Conservation (phyloP, 1,139 yeast genomes). For the Candida sanyaensis region DNA sequence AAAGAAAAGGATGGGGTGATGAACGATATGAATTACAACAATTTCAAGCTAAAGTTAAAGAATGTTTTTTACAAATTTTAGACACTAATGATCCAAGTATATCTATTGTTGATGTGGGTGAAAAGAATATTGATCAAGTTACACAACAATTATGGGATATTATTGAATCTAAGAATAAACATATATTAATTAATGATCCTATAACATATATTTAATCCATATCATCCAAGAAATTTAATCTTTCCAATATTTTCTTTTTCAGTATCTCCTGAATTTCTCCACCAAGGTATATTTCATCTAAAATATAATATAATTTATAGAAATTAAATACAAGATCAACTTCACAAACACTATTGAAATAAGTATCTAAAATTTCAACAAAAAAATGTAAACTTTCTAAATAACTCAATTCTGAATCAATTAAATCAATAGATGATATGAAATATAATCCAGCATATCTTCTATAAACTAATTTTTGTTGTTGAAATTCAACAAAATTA, state of each 20-base stretch:
- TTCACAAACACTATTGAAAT: conserved; percentile 92
- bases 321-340: conserved; percentile 85
- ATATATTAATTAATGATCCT: conserved; percentile 17
- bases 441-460: conserved; percentile 92
- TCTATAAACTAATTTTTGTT: conserved; percentile 72
- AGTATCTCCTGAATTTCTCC: conserved; percentile 81
- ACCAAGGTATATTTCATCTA: conserved; percentile 76
- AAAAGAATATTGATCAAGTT: conserved; percentile 59
- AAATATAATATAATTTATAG: conserved; percentile 65
- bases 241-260: conserved; percentile 54
- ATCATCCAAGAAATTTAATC: conserved; percentile 52
- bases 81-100: conserved; percentile 34
- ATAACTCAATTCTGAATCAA: conserved; percentile 79
- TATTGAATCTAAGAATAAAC: conserved; percentile 15
- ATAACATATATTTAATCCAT: conserved; percentile 11
- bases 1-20: conserved; percentile 83
- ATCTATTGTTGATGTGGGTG: conserved; percentile 59
- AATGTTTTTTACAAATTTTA: conserved; percentile 54
- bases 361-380: conserved; percentile 85
- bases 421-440: conserved; percentile 71
- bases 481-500: conserved; percentile 76
- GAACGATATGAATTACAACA: conserved; percentile 82
- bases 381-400: conserved; percentile 84
- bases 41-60: conserved; percentile 71
- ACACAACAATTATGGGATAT: conserved; percentile 29